These are phyloP conservation scores for Diaporthe destruens DNA, from an alignment of 2,329 filamentous ascomycete species.

Conservation along the genomic window DNA sequence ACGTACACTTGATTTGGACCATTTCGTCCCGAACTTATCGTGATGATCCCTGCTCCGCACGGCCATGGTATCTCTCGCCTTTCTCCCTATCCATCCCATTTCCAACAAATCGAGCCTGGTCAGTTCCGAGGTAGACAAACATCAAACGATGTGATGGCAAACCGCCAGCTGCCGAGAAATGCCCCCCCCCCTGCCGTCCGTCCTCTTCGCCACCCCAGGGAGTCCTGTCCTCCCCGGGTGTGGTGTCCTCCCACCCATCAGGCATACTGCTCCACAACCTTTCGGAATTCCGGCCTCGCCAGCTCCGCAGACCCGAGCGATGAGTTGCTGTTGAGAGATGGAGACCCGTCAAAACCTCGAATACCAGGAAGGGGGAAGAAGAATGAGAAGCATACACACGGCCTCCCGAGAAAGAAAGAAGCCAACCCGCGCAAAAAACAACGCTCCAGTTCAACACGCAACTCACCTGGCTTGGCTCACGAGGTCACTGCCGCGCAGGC, in stretches of 20 bases:
- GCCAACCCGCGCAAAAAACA: neutral
- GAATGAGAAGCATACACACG: neutral
- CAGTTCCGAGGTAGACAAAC: neutral
- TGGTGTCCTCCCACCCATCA: neutral
- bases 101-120: neutral
- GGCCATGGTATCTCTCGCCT: neutral
- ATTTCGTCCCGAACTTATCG: neutral
- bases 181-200: no score
- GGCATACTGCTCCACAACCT: slow-evolving; percentile 6
- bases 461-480: slow-evolving; percentile 39
- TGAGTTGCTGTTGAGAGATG: slow-evolving; percentile 13
- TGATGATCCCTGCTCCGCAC: neutral
- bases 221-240: no score
- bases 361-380: neutral
- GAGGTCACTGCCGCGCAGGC: slow-evolving; percentile 17
- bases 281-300: slow-evolving; percentile 20
- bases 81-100: neutral
- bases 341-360: slow-evolving; percentile 20
- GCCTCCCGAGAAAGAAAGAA: neutral
- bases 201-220: neutral
- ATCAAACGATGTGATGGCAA: neutral
- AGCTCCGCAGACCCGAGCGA: slow-evolving; percentile 21
- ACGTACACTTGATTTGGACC: neutral
- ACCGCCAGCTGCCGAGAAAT: neutral
- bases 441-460: neutral